These are phyloP conservation scores for Corinectria fuckeliana DNA, from an alignment of 2,329 filamentous ascomycete genomes.

Conservation along the genomic window DNA sequence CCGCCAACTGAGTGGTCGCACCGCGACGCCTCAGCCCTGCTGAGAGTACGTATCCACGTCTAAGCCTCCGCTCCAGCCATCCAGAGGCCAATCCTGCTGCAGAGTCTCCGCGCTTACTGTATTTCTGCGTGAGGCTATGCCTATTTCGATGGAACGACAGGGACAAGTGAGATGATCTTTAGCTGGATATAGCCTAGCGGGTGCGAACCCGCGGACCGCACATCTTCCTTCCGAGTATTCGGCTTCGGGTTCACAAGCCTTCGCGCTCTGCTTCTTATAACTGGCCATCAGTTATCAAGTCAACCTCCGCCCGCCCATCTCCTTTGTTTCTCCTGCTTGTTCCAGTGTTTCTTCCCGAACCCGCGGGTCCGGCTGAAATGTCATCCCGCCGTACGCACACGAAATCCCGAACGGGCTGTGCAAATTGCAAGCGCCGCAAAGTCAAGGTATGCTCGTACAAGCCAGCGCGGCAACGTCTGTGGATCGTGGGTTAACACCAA, in stretches of 20 bases:
- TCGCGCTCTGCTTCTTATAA: not conserved
- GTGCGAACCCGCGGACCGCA: conserved; percentile 32
- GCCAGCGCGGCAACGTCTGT: no score
- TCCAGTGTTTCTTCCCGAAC: conserved; percentile 19
- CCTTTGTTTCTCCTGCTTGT: not conserved
- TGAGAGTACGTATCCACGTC: no score
- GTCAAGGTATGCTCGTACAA: conserved; percentile 45
- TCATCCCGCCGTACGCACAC: conserved; percentile 41
- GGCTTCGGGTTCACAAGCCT: conserved; percentile 21
- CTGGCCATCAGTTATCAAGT: no score
- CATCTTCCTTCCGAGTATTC: conserved; percentile 30
- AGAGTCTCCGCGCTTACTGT: no score
- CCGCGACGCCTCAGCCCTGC: no score
- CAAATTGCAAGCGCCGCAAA: conserved; percentile 43
- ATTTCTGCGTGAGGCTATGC: not conserved
- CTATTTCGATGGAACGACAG: no score
- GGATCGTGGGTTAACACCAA: no score
- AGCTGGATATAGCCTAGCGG: no score
- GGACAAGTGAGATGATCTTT: conserved; percentile 5
- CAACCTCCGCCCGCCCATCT: conserved; percentile 2
- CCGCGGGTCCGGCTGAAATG: conserved; percentile 32
- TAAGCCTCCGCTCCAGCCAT: no score
- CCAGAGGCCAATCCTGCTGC: no score
- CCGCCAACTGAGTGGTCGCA: no score
- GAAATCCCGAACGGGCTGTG: conserved; percentile 43